Percentiles rank a stretch among this genome's conserved stretches.
These are phyloP conservation scores for Aspergillus ustus DNA, from an alignment of 2,329 filamentous ascomycete genomes.

Conservation along the genomic window DNA sequence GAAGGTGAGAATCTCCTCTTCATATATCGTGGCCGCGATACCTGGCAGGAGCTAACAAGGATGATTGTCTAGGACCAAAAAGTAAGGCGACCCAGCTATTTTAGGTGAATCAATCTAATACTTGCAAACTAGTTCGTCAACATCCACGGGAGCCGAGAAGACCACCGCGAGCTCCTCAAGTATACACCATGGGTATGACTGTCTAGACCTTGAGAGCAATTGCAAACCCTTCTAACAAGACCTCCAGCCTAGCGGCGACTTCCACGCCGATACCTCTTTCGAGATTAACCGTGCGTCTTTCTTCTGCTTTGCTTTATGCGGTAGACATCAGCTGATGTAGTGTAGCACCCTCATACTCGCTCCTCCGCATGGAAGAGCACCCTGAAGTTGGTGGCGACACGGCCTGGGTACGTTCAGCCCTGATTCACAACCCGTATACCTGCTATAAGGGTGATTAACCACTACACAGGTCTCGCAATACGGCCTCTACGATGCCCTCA, in stretches of 20 bases:
- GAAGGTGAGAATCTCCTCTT: not conserved
- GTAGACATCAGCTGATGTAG: not conserved
- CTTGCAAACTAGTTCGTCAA: constrained; percentile 40
- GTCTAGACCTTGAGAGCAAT: not conserved
- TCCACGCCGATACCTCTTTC: constrained; percentile 57
- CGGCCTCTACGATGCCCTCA: constrained; percentile 43
- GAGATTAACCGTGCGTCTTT: constrained; percentile 51
- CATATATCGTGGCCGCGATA: not conserved
- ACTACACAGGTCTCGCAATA: constrained; percentile 36
- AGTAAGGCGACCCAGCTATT: not conserved
- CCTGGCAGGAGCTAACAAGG: not conserved
- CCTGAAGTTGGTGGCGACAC: constrained; percentile 55
- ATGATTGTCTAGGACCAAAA: not conserved
- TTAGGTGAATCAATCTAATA: not conserved
- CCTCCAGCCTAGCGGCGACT: constrained; percentile 48
- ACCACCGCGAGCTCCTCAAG: constrained; percentile 51
- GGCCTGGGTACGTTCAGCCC: constrained; percentile 43
- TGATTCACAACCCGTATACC: not conserved
- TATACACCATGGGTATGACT: constrained; percentile 52
- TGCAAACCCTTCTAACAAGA: not conserved
- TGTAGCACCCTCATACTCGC: constrained; percentile 52
- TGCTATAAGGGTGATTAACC: not conserved
- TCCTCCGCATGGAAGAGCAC: constrained; percentile 58
- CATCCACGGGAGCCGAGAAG: constrained; percentile 51
- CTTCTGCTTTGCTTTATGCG: not conserved